Base-by-base conservation (phyloP, 768 basidiomycete genomes). In the Naganishia vaughanmartiniae region DNA sequence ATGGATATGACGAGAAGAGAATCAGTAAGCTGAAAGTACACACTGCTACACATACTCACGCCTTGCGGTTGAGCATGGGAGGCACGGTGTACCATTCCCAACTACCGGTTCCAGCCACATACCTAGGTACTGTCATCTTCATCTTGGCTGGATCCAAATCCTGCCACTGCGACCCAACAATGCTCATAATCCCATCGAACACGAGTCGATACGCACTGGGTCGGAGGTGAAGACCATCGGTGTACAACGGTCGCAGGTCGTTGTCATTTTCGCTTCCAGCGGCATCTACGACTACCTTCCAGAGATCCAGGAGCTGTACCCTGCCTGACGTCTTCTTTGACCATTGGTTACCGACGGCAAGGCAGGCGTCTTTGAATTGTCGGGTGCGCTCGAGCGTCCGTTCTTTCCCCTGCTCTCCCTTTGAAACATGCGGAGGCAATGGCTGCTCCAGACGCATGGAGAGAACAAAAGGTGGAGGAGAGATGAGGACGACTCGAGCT, bases 161-260 rank as follows among this genome's bases (percentile, higher is more conserved):
- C 7, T 63, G 17, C 60, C 60, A 63, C 24, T 42, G 36, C 24
- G 60, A 42, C 2, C 26, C 15, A 28, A 42, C 24, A 73, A 94
- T 88, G 65, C 84, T 80, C 58, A 88, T 83, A 65, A 94, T 75
- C 24, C 82, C 83, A 24, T 89, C 84, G 77, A 87, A 92, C 33
- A 90, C 76, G 75, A 91, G 90, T 79, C 84, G 78, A 75, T 93
- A 93, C 28, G 91, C 93, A 1, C 81, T 84, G n/a, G 80, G 83
- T 66, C 86, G 91, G 75, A 92, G 81, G 80, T 96, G 93, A 63
- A 96, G 81, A 1, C 93, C 93, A 77, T 96, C 93, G 51, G 75
- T 76, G 70, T 78, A 75, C 65, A 72, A 78, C 5, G 74, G 76
- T 54, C 75, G 81, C 31, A 81, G 83, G 1, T 82, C 82, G 33